Base-by-base conservation (phyloP, 2,329 filamentous ascomycete genomes). In the Alternaria postmessia region DNA sequence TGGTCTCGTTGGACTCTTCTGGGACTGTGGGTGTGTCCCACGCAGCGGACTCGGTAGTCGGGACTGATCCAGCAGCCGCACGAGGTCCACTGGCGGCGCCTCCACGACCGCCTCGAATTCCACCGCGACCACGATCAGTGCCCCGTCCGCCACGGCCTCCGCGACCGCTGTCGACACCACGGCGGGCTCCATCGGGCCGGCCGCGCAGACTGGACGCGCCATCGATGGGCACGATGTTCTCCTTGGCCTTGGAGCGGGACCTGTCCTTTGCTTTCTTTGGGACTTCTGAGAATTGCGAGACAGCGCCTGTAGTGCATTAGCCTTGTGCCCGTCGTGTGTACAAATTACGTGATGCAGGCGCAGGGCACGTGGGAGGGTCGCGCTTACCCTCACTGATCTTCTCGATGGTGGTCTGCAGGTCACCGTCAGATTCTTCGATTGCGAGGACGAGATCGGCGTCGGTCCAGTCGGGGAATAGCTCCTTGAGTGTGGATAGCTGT, bases 401-500 rank as follows among this genome's bases (percentile, higher is more conserved):
- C 73, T 91, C 89, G 76, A 92, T 91, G 67, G 91, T 88, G 71
- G 87, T 81, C 70, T 91, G 87, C 73, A 93, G 84, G 80, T 85
- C 91, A 72, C 91, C 92, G 72, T 92, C 87, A 57, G 90, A 91
- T 84, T 99, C 95, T 80, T 96, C 89, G 61, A 99, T 86, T 64
- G 94, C 94, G 79, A 95, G 95, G 66, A 98, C 88, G 66, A 98
- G 88, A 79, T 98, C 94, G 79, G 94, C 92, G 75, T 97, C 92
- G 71, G 93, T 94, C 95, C 94, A 98, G 80, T 93, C 91, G 61
- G 92, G 89, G 83, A 97, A 97, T 83, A 98, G 89, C 80, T 97
- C 94, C 83, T 92, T 93, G 78, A 99, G 89, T 74, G 90, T 88
- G 64, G 85, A 85, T 72, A 97, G 87, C 82, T 94, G 92, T 75